Percentiles rank a stretch among this genome's conserved stretches.
Evolutionary conservation across 192 early-diverging fungal species (phyloP).

Genomic region (Kappamyces sp.): DNA sequence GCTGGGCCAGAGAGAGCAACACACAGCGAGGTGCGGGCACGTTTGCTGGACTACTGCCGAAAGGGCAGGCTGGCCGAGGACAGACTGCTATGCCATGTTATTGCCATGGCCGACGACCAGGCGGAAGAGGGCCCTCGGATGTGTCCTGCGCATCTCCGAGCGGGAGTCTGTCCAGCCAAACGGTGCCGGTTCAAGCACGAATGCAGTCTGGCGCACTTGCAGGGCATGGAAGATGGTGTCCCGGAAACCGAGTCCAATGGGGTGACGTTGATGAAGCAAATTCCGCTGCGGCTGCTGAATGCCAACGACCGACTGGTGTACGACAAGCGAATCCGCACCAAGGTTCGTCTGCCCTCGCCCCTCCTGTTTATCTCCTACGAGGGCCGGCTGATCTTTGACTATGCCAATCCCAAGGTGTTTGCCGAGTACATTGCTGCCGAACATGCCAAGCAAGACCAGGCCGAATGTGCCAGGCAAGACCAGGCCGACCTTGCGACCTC

Average conservation of each 20-base stretch:
- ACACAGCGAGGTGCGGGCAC: slow-evolving; percentile 2
- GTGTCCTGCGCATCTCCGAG: not conserved
- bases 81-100: not conserved
- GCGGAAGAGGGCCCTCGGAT: not conserved
- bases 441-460: slow-evolving; percentile 4
- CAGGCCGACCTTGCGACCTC: too few relatives aligned
- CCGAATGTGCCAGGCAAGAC: too few relatives aligned
- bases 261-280: not conserved
- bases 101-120: not conserved
- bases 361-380: slow-evolving; percentile 6
- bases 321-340: slow-evolving; percentile 4
- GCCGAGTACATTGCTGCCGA: not conserved
- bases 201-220: not conserved
- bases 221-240: not conserved
- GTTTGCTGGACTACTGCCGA: slow-evolving; percentile 4
- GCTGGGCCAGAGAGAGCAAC: slow-evolving; percentile 2
- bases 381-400: slow-evolving; percentile 1
- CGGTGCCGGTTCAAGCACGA: slow-evolving; percentile 9
- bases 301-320: slow-evolving; percentile 6
- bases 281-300: not conserved
- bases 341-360: slow-evolving; percentile 4
- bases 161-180: slow-evolving; percentile 10
- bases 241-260: not conserved
- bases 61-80: not conserved
- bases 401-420: slow-evolving; percentile 8